These are phyloP conservation scores for Polychaeton citri DNA, from an alignment of 2,329 filamentous ascomycete genomes.

Conservation along the genomic window DNA sequence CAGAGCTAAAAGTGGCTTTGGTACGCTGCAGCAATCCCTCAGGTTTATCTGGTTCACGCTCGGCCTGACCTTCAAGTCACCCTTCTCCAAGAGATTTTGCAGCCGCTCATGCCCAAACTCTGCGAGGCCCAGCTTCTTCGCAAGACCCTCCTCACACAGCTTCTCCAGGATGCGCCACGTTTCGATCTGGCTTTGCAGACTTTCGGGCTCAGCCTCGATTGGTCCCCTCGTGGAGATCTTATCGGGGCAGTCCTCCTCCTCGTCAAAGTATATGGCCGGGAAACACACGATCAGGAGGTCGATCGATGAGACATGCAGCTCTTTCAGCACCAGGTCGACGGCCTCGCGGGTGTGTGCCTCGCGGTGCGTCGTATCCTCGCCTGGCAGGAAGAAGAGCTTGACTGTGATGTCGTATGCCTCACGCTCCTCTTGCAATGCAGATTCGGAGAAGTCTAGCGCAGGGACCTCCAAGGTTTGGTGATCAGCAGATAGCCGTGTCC, in stretches of 20 bases:
- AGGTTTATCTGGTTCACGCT: conserved; percentile 93
- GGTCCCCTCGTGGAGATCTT: conserved; percentile 33
- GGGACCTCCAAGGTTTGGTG: conserved; percentile 48
- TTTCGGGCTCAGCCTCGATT: conserved; percentile 37
- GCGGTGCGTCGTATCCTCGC: conserved; percentile 41
- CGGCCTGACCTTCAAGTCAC: conserved; percentile 58
- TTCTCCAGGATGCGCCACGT: conserved; percentile 56
- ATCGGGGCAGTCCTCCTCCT: conserved; percentile 63
- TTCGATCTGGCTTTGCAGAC: conserved; percentile 52
- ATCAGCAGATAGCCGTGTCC: conserved; percentile 49
- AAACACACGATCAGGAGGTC: conserved; percentile 89
- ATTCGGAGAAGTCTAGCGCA: conserved; percentile 56
- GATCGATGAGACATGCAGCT: conserved; percentile 61
- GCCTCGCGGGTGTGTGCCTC: conserved; percentile 63
- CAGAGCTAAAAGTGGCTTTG: conserved; percentile 69
- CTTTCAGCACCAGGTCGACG: conserved; percentile 63
- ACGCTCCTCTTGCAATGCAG: conserved; percentile 66
- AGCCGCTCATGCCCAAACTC: conserved; percentile 85
- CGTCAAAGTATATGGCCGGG: conserved; percentile 85
- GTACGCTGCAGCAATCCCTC: conserved; percentile 89
- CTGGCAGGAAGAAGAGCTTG: conserved; percentile 85
- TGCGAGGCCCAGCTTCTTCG: conserved; percentile 66
- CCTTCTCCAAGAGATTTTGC: conserved; percentile 58
- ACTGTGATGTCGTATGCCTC: conserved; percentile 86
- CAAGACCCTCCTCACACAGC: conserved; percentile 56